Evolutionary conservation across 1,139 yeast genomes (phyloP), one percentile per base, ranked within the genome.

Genomic region (Saccharomyces hybrid): DNA sequence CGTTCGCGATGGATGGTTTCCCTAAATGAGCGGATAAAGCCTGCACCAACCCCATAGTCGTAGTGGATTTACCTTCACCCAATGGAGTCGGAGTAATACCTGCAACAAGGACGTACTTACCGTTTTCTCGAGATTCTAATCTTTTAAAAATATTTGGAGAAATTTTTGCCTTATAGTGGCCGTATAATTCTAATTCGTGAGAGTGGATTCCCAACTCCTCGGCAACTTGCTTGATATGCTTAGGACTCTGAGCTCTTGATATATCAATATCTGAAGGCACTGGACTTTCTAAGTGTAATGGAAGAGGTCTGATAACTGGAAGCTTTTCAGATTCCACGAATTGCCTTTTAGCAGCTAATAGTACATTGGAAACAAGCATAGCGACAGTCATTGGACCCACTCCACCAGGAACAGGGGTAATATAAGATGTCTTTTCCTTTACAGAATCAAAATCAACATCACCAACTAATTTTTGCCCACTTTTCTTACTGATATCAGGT

Each of bases 341-440:
- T 50, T 78, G 81, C 63, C 79, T 67, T 57, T 82, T 74, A n/a
- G 88, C 87, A 50, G 88, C 86, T 57, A 77, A 75, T 56, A 81
- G 74, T 4, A 86, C 87, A 64, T 86, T 86, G 52, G 83, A 78
- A 59, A 87, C 80, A 59, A 86, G 78, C 90, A 85, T 85, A 48
- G 90, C 91, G 47, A 86, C 93, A 31, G 95, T 86, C 95, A 86
- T 86, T 62, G 95, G 95, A 44, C 95, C 95, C 61, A 86, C 95
- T 62, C 95, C 95, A 70, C 95, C 93, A 41, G 95, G 95, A 52
- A 86, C 95, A 4, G 95, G 95, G 5, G 95, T 86, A 53, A 86
- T 75, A 63, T 76, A 81, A 1, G 84, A 74, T 1, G 89, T 86
- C 60, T 76, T 77, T 52, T 77, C 72, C 54, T 75, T 74, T 54